Base-by-base conservation (phyloP, 306 rosid species). In the Clitoria ternatea region DNA sequence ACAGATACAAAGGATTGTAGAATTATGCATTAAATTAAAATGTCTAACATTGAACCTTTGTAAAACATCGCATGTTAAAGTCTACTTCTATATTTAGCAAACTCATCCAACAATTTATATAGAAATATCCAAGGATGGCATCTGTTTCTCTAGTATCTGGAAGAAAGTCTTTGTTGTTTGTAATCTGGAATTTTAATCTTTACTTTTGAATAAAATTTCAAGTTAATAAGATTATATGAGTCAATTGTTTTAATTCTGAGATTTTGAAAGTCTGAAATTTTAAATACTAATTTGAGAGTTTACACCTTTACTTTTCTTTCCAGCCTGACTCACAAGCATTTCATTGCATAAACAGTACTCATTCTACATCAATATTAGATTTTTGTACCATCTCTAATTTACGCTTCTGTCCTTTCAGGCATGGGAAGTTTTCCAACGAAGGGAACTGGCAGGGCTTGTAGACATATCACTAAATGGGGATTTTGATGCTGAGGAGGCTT, bases 401-500 rank as follows among this genome's bases (percentile, higher is more conserved):
- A 36, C 47, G 43, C 18, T 79, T 76, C 32, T 65, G 32, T 29
- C 69, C 19, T 54, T 80, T 70, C 85, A 93, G 98, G 73, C 89
- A 1, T 93, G 97, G 97, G 82, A 81, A 2, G 87, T 85, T 73
- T 85, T 79, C 1, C 87, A 90, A 77, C 85, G 12, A 26, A 85
- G 37, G 63, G 89, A 79, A 80, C 67, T 90, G 60, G 82, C 85
- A 10, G 74, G 22, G 14, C 76, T 94, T 36, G 79, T 94, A 49
- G 98, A 94, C 67, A 39, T 57, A 40, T 74, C 90, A 20, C 65
- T 94, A 68, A 49, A 89, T 0, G 96, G 96, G 1, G 70, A 80
- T 9, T 94, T 90, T 23, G 90, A 94, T 1, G 88, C 80, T 0
- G 98, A 81, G 76, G 87, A 88, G 86, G 97, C 98, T 29, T 84